A percentile compares a stretch with the other conserved stretches of the same genome.
Conservation (phyloP, 2,329 filamentous ascomycete species). For the Stagonosporopsis tanaceti region DNA sequence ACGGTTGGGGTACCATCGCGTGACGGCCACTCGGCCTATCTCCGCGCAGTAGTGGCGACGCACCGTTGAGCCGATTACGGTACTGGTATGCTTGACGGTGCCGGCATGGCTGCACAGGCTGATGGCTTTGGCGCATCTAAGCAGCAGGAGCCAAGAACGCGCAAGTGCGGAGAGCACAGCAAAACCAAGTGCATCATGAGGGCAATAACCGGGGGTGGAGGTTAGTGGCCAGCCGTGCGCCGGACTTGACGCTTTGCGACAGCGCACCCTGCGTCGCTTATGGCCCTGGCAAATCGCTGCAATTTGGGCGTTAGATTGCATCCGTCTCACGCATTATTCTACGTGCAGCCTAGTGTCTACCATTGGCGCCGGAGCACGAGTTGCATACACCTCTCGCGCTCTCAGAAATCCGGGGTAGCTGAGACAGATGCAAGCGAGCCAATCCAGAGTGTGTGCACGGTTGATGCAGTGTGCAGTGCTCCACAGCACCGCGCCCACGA, state of each 20-base stretch:
- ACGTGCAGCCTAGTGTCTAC: conserved; percentile 20
- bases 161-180: conserved; percentile 24
- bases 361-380: conserved; percentile 31
- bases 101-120: neutral
- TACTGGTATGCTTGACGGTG: conserved; percentile 9
- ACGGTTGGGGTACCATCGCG: conserved; percentile 35
- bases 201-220: conserved; percentile 22
- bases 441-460: conserved; percentile 27
- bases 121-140: conserved; percentile 17
- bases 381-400: conserved; percentile 27
- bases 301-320: conserved; percentile 38
- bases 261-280: conserved; percentile 29
- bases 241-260: conserved; percentile 9
- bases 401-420: conserved; percentile 44
- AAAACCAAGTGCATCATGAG: conserved; percentile 28
- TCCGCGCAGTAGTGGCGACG: conserved; percentile 25
- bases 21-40: conserved; percentile 43
- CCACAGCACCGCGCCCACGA: conserved; percentile 23
- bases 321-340: conserved; percentile 28
- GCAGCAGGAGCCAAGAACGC: conserved; percentile 10
- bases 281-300: conserved; percentile 20
- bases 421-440: conserved; percentile 28
- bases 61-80: conserved; percentile 19
- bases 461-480: conserved; percentile 17
- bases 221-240: conserved; percentile 16